phyloP scores from a whole-genome alignment of 148 eudicot genomes.

The Rhododendron griersonianum region DNA sequence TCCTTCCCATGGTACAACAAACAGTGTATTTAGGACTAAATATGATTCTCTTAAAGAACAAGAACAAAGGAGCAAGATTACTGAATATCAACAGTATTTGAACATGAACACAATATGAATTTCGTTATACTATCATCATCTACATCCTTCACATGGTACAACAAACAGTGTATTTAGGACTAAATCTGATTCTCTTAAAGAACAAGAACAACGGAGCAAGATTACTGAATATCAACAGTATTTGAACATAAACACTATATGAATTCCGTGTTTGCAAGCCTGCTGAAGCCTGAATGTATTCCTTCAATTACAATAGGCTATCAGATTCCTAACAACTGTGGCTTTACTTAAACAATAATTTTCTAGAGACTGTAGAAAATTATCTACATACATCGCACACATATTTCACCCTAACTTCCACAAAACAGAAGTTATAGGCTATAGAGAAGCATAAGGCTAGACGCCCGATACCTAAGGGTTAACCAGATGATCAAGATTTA shows the following conservation, averaged over 20 bases:
- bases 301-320: too few relatives aligned
- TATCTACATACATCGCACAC: neutral
- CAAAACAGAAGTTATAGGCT: neutral
- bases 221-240: neutral
- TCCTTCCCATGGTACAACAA: neutral
- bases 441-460: neutral
- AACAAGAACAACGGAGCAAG: neutral
- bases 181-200: neutral
- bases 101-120: neutral
- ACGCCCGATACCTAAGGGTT: neutral
- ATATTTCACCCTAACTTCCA: neutral
- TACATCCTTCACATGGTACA: neutral
- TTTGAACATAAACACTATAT: neutral
- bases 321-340: neutral
- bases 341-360: neutral
- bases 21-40: neutral
- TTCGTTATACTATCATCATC: neutral
- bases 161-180: neutral
- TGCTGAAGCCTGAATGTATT: neutral
- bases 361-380: neutral
- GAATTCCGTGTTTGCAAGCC: neutral
- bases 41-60: neutral
- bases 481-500: conserved; percentile 1
- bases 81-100: neutral
- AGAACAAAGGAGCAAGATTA: neutral